Evolutionary conservation across 75 land plant genomes (phyloP).

Genomic region (Ceratopteris richardii): DNA sequence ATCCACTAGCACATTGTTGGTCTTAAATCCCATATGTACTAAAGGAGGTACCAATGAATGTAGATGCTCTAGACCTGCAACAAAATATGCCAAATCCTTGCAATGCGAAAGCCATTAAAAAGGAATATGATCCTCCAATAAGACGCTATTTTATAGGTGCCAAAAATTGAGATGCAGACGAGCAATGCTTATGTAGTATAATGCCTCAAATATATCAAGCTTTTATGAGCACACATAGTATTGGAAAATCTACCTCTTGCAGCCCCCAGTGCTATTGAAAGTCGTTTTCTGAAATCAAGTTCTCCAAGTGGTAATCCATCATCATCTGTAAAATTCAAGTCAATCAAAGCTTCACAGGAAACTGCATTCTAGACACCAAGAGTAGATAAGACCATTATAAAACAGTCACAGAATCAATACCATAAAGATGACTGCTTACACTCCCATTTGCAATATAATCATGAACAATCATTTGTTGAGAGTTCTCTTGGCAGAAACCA

Average conservation of each 20-base stretch:
- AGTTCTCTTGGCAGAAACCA: constrained; percentile 75
- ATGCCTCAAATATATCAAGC: no score
- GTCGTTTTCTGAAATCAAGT: constrained; percentile 74
- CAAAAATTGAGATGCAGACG: no score
- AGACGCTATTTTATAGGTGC: no score
- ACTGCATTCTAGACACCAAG: constrained; percentile 1
- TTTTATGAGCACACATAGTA: no score
- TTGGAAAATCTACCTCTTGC: constrained; percentile 60
- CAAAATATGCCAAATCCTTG: constrained; percentile 4
- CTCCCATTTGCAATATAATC: constrained; percentile 83
- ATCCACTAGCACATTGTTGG: constrained; percentile 73
- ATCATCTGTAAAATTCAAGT: constrained; percentile 39
- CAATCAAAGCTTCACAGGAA: no score
- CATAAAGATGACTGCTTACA: constrained; percentile 62
- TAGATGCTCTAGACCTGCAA: constrained; percentile 55
- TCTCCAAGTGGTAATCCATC: constrained; percentile 42
- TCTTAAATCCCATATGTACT: constrained; percentile 66
- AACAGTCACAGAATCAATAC: constrained; percentile 24
- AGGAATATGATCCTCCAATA: no score
- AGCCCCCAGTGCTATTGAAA: constrained; percentile 73
- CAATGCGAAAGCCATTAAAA: no score
- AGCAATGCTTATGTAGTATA: no score
- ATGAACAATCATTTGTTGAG: constrained; percentile 61
- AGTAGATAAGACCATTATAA: background rate
- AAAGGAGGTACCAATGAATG: constrained; percentile 52